These are phyloP conservation scores for Cerioporus squamosus DNA, from an alignment of 1,284 basidiomycete genomes.

Conservation along the genomic window DNA sequence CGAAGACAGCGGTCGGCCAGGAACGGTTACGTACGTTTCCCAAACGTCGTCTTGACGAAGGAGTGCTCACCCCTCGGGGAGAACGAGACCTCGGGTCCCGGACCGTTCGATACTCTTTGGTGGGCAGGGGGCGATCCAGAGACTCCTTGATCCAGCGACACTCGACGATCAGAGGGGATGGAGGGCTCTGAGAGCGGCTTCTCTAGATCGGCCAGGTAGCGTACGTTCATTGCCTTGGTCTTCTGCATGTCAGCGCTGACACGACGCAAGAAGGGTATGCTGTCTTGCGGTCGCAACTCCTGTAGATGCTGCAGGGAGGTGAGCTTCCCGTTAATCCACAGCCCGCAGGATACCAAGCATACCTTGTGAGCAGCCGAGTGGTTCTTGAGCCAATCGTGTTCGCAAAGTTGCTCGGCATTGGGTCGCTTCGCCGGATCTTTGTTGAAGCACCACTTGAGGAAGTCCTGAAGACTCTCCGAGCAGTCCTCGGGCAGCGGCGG, in stretches of 20 bases:
- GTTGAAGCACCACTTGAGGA: constrained; percentile 84
- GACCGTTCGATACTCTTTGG: constrained; percentile 43
- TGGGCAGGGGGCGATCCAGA: constrained; percentile 30
- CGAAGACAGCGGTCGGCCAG: constrained; percentile 3
- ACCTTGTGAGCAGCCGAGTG: constrained; percentile 82
- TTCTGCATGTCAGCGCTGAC: constrained; percentile 86
- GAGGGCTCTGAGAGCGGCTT: constrained; percentile 47
- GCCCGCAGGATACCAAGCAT: constrained; percentile 7
- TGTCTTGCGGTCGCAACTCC: constrained; percentile 89
- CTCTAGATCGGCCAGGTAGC: constrained; percentile 56
- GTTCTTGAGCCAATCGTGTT: constrained; percentile 88
- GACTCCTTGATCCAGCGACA: constrained; percentile 24
- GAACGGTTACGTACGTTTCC: constrained; percentile 70
- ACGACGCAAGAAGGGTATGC: constrained; percentile 90
- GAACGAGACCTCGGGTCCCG: constrained; percentile 43
- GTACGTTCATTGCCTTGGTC: constrained; percentile 53
- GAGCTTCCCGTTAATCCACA: constrained; percentile 4
- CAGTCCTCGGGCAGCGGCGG: constrained; percentile 85
- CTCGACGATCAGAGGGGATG: constrained; percentile 40
- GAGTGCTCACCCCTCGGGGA: constrained; percentile 68
- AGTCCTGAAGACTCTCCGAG: constrained; percentile 76
- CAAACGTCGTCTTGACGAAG: constrained; percentile 92
- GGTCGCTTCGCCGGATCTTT: constrained; percentile 86
- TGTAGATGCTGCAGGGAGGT: constrained; percentile 34
- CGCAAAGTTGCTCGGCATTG: constrained; percentile 81